Evolutionary conservation across 192 early-diverging fungal species (phyloP).

Genomic region (Podila clonocystis): DNA sequence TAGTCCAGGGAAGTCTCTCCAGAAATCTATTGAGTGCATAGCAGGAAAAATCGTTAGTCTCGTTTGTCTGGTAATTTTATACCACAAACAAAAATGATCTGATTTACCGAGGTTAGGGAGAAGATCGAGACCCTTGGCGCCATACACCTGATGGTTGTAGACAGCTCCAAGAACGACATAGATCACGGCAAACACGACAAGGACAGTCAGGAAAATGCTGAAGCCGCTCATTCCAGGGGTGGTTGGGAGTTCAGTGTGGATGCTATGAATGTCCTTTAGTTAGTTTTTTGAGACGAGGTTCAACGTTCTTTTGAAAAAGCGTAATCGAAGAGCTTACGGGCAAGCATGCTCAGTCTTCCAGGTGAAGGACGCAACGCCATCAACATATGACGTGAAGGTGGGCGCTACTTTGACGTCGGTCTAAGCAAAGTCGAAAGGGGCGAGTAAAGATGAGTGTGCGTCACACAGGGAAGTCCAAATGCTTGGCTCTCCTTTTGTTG

Average conservation of each 20-base stretch:
- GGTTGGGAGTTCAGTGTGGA: not conserved
- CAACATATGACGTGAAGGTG: slow-evolving; percentile 17
- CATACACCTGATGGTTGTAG: slow-evolving; percentile 42
- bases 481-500: not conserved
- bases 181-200: slow-evolving; percentile 18
- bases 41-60: not conserved
- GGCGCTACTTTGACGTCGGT: slow-evolving; percentile 23
- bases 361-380: slow-evolving; percentile 19
- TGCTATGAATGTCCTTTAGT: not conserved
- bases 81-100: too few species aligned
- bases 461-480: not conserved
- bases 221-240: slow-evolving; percentile 37
- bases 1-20: slow-evolving; percentile 41
- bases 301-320: not conserved
- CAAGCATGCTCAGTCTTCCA: slow-evolving; percentile 39
- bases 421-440: slow-evolving; percentile 8
- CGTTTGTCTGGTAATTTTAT: too few species aligned
- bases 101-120: slow-evolving; percentile 35
- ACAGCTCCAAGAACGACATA: slow-evolving; percentile 29
- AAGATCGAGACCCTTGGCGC: slow-evolving; percentile 33
- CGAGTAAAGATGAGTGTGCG: too few species aligned
- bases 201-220: slow-evolving; percentile 26
- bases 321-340: slow-evolving; percentile 20
- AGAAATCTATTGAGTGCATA: slow-evolving; percentile 19
- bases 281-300: not conserved